These are phyloP conservation scores for Colletotrichum sp. DNA, from an alignment of 2,329 filamentous ascomycete genomes.

Conservation along the genomic window DNA sequence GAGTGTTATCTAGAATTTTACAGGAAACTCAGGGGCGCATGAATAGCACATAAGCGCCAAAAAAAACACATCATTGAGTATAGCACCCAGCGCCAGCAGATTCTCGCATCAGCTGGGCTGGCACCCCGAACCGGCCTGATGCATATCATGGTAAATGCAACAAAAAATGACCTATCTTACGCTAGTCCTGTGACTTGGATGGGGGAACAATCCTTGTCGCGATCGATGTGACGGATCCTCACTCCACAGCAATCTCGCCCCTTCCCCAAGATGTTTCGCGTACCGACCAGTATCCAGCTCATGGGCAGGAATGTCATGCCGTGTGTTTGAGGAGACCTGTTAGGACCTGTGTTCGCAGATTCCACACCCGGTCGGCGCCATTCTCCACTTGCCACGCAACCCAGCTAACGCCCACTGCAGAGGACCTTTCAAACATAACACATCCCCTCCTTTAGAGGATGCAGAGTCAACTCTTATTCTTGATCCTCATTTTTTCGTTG, in stretches of 20 bases:
- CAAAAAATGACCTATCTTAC: not conserved
- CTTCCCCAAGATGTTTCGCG: not conserved
- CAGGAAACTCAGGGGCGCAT: not conserved
- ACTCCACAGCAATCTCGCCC: not conserved
- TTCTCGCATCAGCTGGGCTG: not conserved
- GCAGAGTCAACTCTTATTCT: not conserved
- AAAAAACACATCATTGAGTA: not conserved
- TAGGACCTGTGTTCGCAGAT: not conserved
- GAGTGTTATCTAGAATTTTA: not conserved
- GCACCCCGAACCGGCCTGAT: not conserved
- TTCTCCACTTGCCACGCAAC: not conserved
- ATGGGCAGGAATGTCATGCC: not conserved
- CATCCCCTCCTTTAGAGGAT: not conserved
- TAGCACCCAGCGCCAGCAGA: not conserved
- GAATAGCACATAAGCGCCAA: not conserved
- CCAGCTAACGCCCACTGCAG: not conserved
- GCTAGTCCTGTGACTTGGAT: not conserved
- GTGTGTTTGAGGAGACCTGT: not conserved
- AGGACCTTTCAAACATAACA: not conserved
- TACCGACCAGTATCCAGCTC: not conserved
- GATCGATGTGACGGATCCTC: not conserved
- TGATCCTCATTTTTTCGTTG: not conserved
- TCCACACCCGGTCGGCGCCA: not conserved
- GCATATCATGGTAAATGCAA: not conserved
- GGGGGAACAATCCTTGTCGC: not conserved